These are phyloP conservation scores for Zanthoxylum bungeanum DNA, from an alignment of 345 rosid genomes.

Conservation along the genomic window DNA sequence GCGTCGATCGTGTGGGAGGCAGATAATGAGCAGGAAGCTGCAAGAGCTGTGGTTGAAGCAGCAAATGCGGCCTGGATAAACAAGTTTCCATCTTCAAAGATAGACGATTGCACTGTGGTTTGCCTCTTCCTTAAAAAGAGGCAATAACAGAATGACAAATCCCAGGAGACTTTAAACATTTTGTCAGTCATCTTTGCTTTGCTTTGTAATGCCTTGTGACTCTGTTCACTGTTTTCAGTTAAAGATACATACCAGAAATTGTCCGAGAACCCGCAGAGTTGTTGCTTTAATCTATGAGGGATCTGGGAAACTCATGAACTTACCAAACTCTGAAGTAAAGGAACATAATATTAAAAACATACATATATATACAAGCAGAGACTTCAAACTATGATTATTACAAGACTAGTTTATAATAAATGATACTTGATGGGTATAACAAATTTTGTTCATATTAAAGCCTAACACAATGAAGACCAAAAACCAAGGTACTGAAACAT, in stretches of 20 bases:
- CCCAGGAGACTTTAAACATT: neutral
- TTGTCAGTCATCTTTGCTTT: neutral
- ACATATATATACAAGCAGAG: neutral
- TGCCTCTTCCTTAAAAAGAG: slow-evolving; percentile 54
- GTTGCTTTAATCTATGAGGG: neutral
- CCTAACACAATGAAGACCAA: neutral
- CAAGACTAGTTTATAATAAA: neutral
- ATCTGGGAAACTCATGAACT: neutral
- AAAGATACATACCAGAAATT: neutral
- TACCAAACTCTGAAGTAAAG: neutral
- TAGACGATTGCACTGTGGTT: slow-evolving; percentile 67
- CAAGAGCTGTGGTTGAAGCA: slow-evolving; percentile 60
- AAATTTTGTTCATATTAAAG: neutral
- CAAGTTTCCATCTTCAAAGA: slow-evolving; percentile 53
- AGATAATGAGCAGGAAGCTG: slow-evolving; percentile 38
- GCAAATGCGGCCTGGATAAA: slow-evolving; percentile 59
- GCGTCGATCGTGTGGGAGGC: slow-evolving; percentile 45
- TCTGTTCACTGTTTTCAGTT: neutral
- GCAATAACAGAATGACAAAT: neutral
- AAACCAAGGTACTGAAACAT: neutral
- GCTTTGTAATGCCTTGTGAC: neutral
- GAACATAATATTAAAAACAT: no score
- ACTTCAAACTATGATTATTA: neutral
- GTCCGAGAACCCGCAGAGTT: neutral
- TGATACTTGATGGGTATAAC: neutral